phyloP scores from a whole-genome alignment of 257 asterid genomes.

The Gentiana dahurica region DNA sequence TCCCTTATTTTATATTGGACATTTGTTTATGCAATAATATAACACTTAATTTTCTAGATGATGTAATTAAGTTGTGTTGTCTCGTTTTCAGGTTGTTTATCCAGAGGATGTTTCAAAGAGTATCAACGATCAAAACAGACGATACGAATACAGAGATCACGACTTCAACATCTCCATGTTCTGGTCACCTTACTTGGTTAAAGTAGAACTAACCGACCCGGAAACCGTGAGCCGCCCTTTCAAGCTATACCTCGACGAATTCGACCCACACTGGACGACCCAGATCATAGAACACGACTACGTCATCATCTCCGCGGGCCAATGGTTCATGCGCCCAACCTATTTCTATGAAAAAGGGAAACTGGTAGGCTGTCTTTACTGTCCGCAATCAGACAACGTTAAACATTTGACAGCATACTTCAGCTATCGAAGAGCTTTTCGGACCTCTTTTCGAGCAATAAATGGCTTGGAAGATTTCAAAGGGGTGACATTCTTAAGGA shows the following conservation, averaged over 20 bases:
- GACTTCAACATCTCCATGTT: conserved; percentile 74
- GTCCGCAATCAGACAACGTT: conserved; percentile 36
- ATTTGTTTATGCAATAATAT: too few species aligned
- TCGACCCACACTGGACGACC: conserved; percentile 47
- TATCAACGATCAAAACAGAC: conserved; percentile 40
- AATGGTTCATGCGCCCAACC: conserved; percentile 89
- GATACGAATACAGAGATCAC: conserved; percentile 45
- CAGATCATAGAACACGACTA: conserved; percentile 39
- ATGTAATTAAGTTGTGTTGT: not conserved
- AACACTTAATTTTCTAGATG: too few species aligned
- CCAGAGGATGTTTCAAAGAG: conserved; percentile 43
- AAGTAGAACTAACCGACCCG: conserved; percentile 26
- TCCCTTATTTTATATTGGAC: too few species aligned
- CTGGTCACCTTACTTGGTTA: conserved; percentile 72
- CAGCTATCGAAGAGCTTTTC: conserved; percentile 72
- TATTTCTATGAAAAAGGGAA: conserved; percentile 38
- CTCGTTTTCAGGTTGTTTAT: conserved; percentile 30
- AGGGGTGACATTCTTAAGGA: conserved; percentile 50
- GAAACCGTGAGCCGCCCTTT: conserved; percentile 47
- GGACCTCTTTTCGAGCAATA: conserved; percentile 65
- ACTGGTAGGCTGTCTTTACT: conserved; percentile 66
- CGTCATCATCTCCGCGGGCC: conserved; percentile 79
- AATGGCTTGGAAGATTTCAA: conserved; percentile 14
- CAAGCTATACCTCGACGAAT: conserved; percentile 63
- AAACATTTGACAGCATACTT: conserved; percentile 37